These are phyloP conservation scores for Basipetospora chlamydospora DNA, from an alignment of 2,329 filamentous ascomycete genomes.

Conservation along the genomic window DNA sequence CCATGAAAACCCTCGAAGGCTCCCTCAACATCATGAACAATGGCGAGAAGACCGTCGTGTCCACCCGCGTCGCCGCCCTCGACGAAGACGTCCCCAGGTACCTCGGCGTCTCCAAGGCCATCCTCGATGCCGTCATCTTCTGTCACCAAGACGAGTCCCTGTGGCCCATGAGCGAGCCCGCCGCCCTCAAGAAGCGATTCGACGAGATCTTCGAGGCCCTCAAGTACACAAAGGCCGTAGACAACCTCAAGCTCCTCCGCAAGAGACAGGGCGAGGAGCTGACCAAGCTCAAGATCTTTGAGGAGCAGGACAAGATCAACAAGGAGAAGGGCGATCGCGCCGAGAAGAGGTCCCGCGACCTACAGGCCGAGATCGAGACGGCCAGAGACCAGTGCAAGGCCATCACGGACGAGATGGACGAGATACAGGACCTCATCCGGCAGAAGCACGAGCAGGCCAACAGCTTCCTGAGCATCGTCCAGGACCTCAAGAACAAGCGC, in stretches of 20 bases:
- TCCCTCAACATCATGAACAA: conserved; percentile 61
- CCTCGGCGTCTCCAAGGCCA: conserved; percentile 76
- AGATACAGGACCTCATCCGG: conserved; percentile 40
- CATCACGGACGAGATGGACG: conserved; percentile 45
- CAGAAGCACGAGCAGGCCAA: conserved; percentile 61
- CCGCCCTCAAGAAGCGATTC: conserved; percentile 78
- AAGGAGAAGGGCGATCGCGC: conserved; percentile 71
- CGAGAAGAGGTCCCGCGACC: conserved; percentile 46
- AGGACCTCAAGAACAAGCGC: conserved; percentile 60
- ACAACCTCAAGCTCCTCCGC: conserved; percentile 75
- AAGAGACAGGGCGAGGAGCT: conserved; percentile 74
- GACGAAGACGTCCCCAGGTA: conserved; percentile 73
- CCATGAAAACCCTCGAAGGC: conserved; percentile 74
- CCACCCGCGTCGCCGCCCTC: conserved; percentile 66
- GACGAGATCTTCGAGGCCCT: conserved; percentile 96
- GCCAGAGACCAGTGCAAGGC: conserved; percentile 43
- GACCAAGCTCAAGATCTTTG: conserved; percentile 55
- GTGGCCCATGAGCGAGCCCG: conserved; percentile 88
- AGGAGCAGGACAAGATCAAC: conserved; percentile 64
- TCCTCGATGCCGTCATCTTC: conserved; percentile 92
- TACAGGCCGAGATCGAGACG: conserved; percentile 52
- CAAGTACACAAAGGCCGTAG: conserved; percentile 95
- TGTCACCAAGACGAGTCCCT: conserved; percentile 96
- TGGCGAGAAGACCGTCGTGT: conserved; percentile 66
- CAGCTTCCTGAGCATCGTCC: conserved; percentile 59